These are phyloP conservation scores for Oryza glumipatula DNA, from an alignment of 176 grass and related monocot species.

Conservation along the genomic window DNA sequence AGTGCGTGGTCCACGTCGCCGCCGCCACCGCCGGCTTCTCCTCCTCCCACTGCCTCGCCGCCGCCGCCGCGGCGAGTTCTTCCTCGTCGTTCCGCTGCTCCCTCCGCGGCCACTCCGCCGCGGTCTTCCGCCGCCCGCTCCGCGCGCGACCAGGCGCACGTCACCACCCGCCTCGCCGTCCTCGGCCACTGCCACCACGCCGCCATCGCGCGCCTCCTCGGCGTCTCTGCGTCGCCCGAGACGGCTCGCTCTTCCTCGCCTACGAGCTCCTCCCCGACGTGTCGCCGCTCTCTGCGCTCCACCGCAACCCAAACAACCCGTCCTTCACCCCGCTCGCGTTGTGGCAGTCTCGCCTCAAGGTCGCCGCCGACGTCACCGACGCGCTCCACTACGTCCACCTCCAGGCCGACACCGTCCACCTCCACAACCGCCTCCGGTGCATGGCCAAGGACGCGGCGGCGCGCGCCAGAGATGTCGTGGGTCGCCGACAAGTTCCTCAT, in stretches of 20 bases:
- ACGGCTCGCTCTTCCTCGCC: conserved; percentile 70
- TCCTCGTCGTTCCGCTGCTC: conserved; percentile 68
- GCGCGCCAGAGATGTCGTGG: conserved; percentile 71
- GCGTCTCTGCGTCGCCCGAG: conserved; percentile 57
- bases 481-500: conserved; percentile 52
- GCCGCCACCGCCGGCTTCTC: conserved; percentile 71
- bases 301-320: conserved; percentile 74
- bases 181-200: conserved; percentile 82
- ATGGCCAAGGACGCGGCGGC: conserved; percentile 46
- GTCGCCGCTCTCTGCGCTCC: conserved; percentile 54
- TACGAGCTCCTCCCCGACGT: conserved; percentile 68
- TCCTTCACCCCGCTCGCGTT: conserved; percentile 67
- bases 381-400: conserved; percentile 43
- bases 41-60: conserved; percentile 49
- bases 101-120: conserved; percentile 64
- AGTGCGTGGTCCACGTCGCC: background rate
- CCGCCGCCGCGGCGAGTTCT: background rate
- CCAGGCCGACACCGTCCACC: conserved; percentile 46
- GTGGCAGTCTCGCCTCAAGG: conserved; percentile 70
- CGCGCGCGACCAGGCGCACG: conserved; percentile 50
- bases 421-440: conserved; percentile 85
- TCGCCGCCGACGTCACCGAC: conserved; percentile 64
- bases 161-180: conserved; percentile 40
- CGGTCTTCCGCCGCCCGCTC: conserved; percentile 74
- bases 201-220: conserved; percentile 76